These are phyloP conservation scores for Ascochyta viciae-villosae DNA, from an alignment of 2,329 filamentous ascomycete species.

Conservation along the genomic window DNA sequence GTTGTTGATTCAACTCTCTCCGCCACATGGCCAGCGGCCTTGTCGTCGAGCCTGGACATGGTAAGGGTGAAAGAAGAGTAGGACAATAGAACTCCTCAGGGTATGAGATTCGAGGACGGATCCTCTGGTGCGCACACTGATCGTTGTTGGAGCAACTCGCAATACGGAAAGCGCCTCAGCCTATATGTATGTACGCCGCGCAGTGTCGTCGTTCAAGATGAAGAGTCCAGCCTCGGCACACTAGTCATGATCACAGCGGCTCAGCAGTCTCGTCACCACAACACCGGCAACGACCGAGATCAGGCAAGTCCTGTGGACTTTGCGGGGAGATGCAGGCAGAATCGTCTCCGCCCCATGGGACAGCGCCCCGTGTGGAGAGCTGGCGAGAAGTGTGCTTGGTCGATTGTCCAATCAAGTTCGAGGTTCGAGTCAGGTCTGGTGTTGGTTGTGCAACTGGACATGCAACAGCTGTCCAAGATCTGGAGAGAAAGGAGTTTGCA, in stretches of 20 bases:
- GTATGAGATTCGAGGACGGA: constrained; percentile 1
- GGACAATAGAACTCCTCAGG: neutral
- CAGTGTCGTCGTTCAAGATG: constrained; percentile 5
- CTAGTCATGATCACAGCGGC: constrained; percentile 14
- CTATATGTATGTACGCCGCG: constrained; percentile 15
- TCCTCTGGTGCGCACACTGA: constrained; percentile 4
- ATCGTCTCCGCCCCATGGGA: constrained; percentile 16
- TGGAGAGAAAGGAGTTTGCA: constrained; percentile 4
- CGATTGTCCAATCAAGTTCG: constrained; percentile 18
- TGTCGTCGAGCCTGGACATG: constrained; percentile 22
- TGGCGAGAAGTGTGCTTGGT: constrained; percentile 16
- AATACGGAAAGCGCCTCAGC: constrained; percentile 5
- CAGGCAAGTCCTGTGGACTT: constrained; percentile 20
- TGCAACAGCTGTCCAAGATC: neutral
- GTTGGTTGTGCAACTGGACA: neutral
- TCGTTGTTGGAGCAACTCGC: neutral
- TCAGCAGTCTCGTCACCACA: constrained; percentile 21
- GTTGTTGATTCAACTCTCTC: constrained; percentile 27
- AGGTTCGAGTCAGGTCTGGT: constrained; percentile 8
- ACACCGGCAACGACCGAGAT: constrained; percentile 20
- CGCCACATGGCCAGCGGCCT: constrained; percentile 28
- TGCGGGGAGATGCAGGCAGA: constrained; percentile 29
- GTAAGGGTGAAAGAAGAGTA: constrained; percentile 1
- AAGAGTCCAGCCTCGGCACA: constrained; percentile 15
- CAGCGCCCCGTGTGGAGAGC: constrained; percentile 27